Base-by-base conservation (phyloP, 805 yeast species). In the Millerago galiae region DNA sequence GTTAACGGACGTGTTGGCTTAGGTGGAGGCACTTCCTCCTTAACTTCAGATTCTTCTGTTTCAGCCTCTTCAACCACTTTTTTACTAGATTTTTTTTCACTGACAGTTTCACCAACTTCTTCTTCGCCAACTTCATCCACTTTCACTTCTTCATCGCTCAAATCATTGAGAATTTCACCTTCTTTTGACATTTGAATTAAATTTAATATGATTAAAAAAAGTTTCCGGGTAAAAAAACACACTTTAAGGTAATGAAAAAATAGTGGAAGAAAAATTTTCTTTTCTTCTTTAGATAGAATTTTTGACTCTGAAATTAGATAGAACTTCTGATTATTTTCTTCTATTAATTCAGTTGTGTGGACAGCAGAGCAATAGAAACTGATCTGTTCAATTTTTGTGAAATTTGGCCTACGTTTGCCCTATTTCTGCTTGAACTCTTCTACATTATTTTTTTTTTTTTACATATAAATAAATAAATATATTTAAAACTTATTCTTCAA, bases 1-100 rank as follows among this genome's bases (percentile, higher is more conserved):
- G 84, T 74, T 25, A 72, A 61, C 8, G 93, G 93, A 51, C 91
- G 71, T 24, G 66, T 58, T 13, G 83, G 83, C 46, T 57, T 63
- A 17, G 75, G 66, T 12, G 79, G 79, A 25, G 75, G 70, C 14
- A 37, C 51, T 8, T 47, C 40, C 2, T 35, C 30, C 24, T 21
- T 21, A 21, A 21, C 49, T 31, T 38, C 42, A n/a, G 27, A 29
- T 36, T 47, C 35, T 13, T 41, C 50, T 18, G 45, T 37, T 15
- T 40, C 35, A 13, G 41, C 48, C 10, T 31, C 36, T 34, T 46
- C 45, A n/a, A 27, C 40, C 25, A 41, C 34, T 15, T 31, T 17
- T 15, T 32, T 17, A 15, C 21, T 25, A 8, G 17, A 17, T 32
- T 24, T 13, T 35, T 35, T 9, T n/a, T 25, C 31, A 10, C 10